These are phyloP conservation scores for Coniochaeta sp. DNA, from an alignment of 2,329 filamentous ascomycete genomes.

Conservation along the genomic window DNA sequence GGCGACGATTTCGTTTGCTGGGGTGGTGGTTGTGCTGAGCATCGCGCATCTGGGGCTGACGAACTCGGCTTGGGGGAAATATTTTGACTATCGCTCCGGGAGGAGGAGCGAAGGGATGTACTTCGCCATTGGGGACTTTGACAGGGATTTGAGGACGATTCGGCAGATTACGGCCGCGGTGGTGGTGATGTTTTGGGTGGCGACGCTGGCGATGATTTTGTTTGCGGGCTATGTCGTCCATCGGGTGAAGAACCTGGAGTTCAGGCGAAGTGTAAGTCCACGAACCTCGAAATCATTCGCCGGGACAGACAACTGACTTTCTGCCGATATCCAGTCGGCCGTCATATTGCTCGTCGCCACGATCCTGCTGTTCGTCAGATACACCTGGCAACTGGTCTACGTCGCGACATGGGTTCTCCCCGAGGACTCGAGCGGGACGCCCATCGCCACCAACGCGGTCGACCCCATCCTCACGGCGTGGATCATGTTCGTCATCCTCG, in stretches of 20 bases:
- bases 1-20: conserved; percentile 2
- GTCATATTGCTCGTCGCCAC: conserved; percentile 25
- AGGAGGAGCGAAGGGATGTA: not conserved
- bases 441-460: conserved; percentile 4
- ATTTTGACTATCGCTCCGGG: not conserved
- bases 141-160: not conserved
- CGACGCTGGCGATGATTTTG: conserved; percentile 8
- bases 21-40: conserved; percentile 10
- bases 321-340: conserved; percentile 15
- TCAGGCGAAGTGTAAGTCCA: conserved; percentile 8
- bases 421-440: not conserved
- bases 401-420: conserved; percentile 7
- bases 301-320: not conserved
- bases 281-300: not conserved
- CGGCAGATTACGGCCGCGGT: conserved; percentile 4
- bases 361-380: conserved; percentile 21
- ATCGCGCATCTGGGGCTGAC: conserved; percentile 7
- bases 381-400: conserved; percentile 10
- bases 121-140: not conserved
- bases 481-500: conserved; percentile 13
- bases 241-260: conserved; percentile 4
- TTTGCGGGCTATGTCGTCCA: conserved; percentile 9
- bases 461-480: conserved; percentile 12
- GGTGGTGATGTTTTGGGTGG: conserved; percentile 11
- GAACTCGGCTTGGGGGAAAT: not conserved